A percentile compares a stretch with the other conserved stretches of the same genome.
Evolutionary conservation across 495 filamentous ascomycete genomes (phyloP).

Genomic region (Neurospora sp.): DNA sequence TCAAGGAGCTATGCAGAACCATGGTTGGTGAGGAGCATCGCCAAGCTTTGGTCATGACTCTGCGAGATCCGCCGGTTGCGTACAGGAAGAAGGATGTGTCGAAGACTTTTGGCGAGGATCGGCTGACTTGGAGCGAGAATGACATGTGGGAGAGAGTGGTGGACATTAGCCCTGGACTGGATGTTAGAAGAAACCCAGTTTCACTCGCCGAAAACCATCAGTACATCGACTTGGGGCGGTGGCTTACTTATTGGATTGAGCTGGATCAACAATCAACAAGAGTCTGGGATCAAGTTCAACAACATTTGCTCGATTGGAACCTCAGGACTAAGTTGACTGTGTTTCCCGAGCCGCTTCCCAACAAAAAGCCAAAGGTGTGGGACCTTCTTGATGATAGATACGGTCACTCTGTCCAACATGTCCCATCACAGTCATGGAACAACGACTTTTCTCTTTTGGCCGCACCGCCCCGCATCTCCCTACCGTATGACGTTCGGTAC

Average conservation of each 20-base stretch:
- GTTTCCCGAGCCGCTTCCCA: constrained; percentile 18
- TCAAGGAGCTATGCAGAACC: constrained; percentile 46
- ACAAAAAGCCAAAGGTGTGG: constrained; percentile 36
- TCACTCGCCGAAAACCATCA: constrained; percentile 46
- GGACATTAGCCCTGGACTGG: constrained; percentile 42
- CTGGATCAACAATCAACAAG: constrained; percentile 26
- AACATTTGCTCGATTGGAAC: constrained; percentile 66
- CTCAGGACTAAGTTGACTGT: constrained; percentile 34
- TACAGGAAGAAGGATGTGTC: constrained; percentile 42
- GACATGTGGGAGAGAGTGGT: constrained; percentile 72
- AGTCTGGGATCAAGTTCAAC: constrained; percentile 34
- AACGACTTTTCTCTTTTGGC: constrained; percentile 26
- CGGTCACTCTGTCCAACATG: neutral
- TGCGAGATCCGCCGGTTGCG: constrained; percentile 56
- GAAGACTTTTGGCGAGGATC: constrained; percentile 33
- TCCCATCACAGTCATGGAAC: constrained; percentile 7
- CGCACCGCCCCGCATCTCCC: constrained; percentile 25
- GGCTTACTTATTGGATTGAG: constrained; percentile 56
- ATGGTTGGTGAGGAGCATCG: constrained; percentile 16
- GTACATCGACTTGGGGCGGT: constrained; percentile 70
- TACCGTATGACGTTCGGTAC: constrained; percentile 71
- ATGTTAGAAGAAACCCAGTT: constrained; percentile 26
- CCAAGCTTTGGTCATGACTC: constrained; percentile 44
- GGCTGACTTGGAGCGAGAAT: constrained; percentile 49
- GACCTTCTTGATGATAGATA: constrained; percentile 39